Base-by-base conservation (phyloP, 495 filamentous ascomycete genomes). In the Penicillium alfredii region DNA sequence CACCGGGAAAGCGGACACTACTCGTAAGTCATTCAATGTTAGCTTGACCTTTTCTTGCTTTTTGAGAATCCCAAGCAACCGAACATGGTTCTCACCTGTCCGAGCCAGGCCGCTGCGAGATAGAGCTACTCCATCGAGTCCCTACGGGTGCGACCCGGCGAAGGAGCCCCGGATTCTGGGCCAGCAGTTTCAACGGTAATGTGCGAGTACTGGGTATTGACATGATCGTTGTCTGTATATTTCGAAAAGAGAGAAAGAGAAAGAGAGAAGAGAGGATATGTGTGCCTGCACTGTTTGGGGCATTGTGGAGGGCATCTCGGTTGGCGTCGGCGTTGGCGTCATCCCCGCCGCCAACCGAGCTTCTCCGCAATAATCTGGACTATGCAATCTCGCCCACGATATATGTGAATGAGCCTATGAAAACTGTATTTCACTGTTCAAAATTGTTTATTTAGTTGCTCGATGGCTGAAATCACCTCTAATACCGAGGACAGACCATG, bases 1-100 rank as follows among this genome's bases (percentile, higher is more conserved):
- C 93, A n/a, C 92, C 92, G 0, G 92, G 92, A 45, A 99, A 99
- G 22, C 81, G 80, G 26, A 98, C 86, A 46, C 80, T 84, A 14
- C 0, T n/a, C n/a, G n/a, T n/a, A n/a, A n/a, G n/a, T n/a, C n/a
- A n/a, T n/a, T n/a, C n/a, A n/a, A n/a, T n/a, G n/a, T n/a, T n/a
- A n/a, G n/a, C n/a, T n/a, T n/a, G n/a, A n/a, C n/a, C n/a, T n/a
- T n/a, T n/a, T n/a, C n/a, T n/a, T n/a, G n/a, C n/a, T n/a, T n/a
- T n/a, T n/a, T n/a, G n/a, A n/a, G n/a, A n/a, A n/a, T n/a, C n/a
- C n/a, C n/a, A n/a, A n/a, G n/a, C n/a, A n/a, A n/a, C n/a, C n/a
- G n/a, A n/a, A n/a, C n/a, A n/a, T n/a, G n/a, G 23, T n/a, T 4
- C 65, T 41, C 58, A 79, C 77, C 66, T 62, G 44, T 81, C 78